Conservation (phyloP, 768 basidiomycete species). For the Harrya chromipes region DNA sequence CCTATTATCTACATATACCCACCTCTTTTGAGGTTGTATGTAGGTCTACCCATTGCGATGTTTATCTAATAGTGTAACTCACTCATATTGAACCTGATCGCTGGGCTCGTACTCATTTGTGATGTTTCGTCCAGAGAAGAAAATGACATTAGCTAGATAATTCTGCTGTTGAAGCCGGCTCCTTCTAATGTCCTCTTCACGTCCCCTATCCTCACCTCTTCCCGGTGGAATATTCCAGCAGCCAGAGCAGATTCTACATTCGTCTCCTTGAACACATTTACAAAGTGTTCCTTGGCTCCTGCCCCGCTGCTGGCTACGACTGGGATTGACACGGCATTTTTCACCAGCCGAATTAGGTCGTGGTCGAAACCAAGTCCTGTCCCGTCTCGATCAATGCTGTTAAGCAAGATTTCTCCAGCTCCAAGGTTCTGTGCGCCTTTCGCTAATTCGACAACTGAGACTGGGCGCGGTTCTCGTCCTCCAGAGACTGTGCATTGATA, state of each 20-base stretch:
- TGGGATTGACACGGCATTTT: conserved; percentile 76
- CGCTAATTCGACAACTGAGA: conserved; percentile 91
- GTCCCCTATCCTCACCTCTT: conserved; percentile 77
- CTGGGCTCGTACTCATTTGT: neutral
- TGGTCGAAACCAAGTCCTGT: conserved; percentile 90
- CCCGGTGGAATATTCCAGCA: conserved; percentile 95
- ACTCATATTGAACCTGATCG: conserved; percentile 10
- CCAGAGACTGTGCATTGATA: conserved; percentile 98
- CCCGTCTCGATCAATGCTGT: conserved; percentile 96
- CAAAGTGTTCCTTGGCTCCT: conserved; percentile 77
- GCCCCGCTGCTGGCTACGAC: conserved; percentile 96
- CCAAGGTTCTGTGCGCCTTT: conserved; percentile 87
- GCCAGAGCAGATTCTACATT: conserved; percentile 89
- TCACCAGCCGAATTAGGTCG: conserved; percentile 75
- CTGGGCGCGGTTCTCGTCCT: conserved; percentile 75
- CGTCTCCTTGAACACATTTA: conserved; percentile 79
- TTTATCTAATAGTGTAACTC: conserved; percentile 32
- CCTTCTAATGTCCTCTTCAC: conserved; percentile 62
- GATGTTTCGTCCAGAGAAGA: no score
- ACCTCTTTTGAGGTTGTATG: conserved; percentile 29
- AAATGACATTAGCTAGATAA: conserved; percentile 8
- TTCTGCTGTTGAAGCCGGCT: conserved; percentile 50
- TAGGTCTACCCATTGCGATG: conserved; percentile 29
- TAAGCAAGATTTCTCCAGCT: conserved; percentile 92
- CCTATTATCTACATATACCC: conserved; percentile 34